phyloP scores from a whole-genome alignment of 805 yeast species.

The Lipomyces sp. region DNA sequence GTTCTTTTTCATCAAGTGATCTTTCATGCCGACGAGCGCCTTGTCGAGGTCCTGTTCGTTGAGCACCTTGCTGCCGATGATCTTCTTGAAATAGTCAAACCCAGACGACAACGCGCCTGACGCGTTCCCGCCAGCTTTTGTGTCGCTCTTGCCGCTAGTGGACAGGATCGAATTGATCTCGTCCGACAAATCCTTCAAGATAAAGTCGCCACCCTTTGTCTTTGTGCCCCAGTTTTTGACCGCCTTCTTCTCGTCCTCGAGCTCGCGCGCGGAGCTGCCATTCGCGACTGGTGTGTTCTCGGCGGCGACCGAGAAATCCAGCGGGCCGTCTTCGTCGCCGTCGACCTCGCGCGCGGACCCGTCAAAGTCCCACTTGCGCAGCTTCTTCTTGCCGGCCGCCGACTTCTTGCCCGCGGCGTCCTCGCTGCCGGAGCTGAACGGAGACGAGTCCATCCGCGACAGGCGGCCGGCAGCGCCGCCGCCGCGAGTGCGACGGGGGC shows the following conservation, averaged over 20 bases:
- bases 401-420: constrained; percentile 23
- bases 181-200: constrained; percentile 59
- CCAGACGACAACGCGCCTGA: constrained; percentile 36
- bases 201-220: constrained; percentile 55
- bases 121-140: constrained; percentile 4
- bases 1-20: constrained; percentile 78
- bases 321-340: constrained; percentile 40
- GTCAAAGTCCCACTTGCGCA: constrained; percentile 65
- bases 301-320: constrained; percentile 54
- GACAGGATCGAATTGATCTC: constrained; percentile 47
- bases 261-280: constrained; percentile 13
- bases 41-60: constrained; percentile 61
- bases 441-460: background rate
- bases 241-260: constrained; percentile 30
- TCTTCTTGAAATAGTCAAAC: constrained; percentile 57
- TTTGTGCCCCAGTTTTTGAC: constrained; percentile 42
- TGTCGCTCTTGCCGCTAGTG: constrained; percentile 26
- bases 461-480: background rate
- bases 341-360: constrained; percentile 50
- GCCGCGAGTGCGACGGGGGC: constrained; percentile 7
- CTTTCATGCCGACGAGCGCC: constrained; percentile 62
- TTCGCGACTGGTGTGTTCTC: background rate
- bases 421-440: background rate
- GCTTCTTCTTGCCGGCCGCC: constrained; percentile 44
- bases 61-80: constrained; percentile 68